Base-by-base conservation (phyloP, 2,329 filamentous ascomycete genomes). In the Neophaeococcomyces aloes region DNA sequence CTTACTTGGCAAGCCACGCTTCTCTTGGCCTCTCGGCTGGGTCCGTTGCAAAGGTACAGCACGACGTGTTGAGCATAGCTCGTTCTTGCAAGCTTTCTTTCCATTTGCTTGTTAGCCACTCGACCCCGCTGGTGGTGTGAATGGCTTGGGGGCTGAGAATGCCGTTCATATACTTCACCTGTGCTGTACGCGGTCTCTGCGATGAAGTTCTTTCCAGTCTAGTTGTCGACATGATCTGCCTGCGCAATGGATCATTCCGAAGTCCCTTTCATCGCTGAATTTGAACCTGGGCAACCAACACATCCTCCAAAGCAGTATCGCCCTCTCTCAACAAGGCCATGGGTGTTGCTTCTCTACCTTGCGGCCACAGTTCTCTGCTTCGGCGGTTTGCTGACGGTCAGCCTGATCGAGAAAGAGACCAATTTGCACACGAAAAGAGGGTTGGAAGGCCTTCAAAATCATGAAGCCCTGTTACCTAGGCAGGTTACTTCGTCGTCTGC, bases 321-420 rank as follows among this genome's bases (percentile, higher is more conserved):
- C 14, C 34, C 42, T 3, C n/a, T 38, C 8, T 29, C 34, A 15
- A 44, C 42, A 39, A 4, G 18, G 21, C 29, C 34, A 38, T 44
- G 42, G 34, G 23, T 38, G 14, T 35, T 39, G 13, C 13, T 29
- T 4, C 10, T 29, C 5, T 44, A 11, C 35, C 33, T 44, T n/a
- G 27, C 17, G 10, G 42, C 42, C 19, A 44, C 32, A 3, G 25
- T 15, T 21, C 21, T 34, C 18, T 38, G 42, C 25, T 17, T 44
- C 29, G 35, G 7, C 7, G 13, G 38, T 19, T 29, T 44, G 5
- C 10, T 38, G n/a, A 14, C 21, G 14, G 21, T 38, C 25, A 38
- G 36, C 36, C 25, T 10, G 7, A 17, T 38, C 8, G 21, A 27
- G 17, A 37, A 35, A n/a, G 14, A 33, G 25, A 33, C 21, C 3